Conservation (phyloP, 1,139 yeast species). For the Yamadazyma dendronema region DNA sequence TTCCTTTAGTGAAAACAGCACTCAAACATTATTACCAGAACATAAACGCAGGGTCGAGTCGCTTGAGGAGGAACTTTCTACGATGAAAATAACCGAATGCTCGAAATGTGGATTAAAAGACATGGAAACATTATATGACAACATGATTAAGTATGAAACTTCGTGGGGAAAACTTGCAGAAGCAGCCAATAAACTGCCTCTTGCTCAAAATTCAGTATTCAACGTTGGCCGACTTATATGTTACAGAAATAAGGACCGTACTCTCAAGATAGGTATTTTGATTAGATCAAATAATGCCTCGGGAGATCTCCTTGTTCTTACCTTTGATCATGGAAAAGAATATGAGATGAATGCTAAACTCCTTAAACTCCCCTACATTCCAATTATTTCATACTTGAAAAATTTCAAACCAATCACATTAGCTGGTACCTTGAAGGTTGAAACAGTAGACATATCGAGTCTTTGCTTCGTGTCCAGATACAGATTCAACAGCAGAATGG, state of each 20-base stretch:
- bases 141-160: conserved; percentile 45
- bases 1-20: conserved; percentile 87
- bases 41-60: conserved; percentile 65
- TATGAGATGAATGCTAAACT: conserved; percentile 26
- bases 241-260: conserved; percentile 46
- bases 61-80: conserved; percentile 47
- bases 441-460: conserved; percentile 44
- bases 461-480: conserved; percentile 54
- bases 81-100: conserved; percentile 37
- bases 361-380: conserved; percentile 53
- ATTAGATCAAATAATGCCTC: conserved; percentile 36
- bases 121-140: conserved; percentile 45
- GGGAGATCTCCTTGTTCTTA: conserved; percentile 33
- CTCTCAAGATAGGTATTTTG: conserved; percentile 54
- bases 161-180: conserved; percentile 44
- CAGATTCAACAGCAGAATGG: conserved; percentile 39
- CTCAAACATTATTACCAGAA: conserved; percentile 84
- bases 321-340: conserved; percentile 45
- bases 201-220: conserved; percentile 44
- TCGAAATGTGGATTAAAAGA: conserved; percentile 35
- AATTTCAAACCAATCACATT: conserved; percentile 30
- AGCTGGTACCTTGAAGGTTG: conserved; percentile 34
- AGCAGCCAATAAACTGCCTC: conserved; percentile 47
- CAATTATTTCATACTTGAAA: conserved; percentile 28
- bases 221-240: conserved; percentile 60